Base-by-base conservation (phyloP, 2,329 filamentous ascomycete species). In the Penicillium sp. region DNA sequence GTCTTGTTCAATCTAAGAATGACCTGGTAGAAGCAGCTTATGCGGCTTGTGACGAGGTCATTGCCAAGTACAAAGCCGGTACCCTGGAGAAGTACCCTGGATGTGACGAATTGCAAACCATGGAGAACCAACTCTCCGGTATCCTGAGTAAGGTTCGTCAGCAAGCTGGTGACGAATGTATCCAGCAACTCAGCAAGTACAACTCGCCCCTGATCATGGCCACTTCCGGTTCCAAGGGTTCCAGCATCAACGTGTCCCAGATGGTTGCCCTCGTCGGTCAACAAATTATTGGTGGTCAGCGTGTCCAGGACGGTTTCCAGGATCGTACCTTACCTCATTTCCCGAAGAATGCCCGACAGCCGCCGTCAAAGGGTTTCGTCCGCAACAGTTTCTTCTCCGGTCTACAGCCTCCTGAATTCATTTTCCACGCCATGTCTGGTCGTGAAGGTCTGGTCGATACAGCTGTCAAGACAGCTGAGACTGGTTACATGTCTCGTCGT, bases 391-490 rank as follows among this genome's bases (percentile, higher is more conserved):
- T 99, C 81, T 99, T 96, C 73, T 90, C 90, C 0, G 94, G 94
- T 1, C 79, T 99, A 1, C 83, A 88, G 1, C 93, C 94, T 2
- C 92, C 90, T 0, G 94, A 99, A 67, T 97, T 99, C 73, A 83
- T 97, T 53, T 97, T 99, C 76, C 94, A 99, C 83, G 94, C 94
- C 62, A 97, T 97, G 77, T 96, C 92, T 66, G 94, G 94, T 65
- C 89, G 94, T 85, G 94, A 97, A 84, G 94, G 94, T 85, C 79
- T 99, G 62, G 92, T 99, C 68, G 94, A 99, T 83, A 99, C 94
- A 2, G 94, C 94, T 57, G 94, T 97, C 77, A 99, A 99, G 79
- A 99, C 94, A 49, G 94, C 94, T 49, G 94, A 99, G 74, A 99
- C 94, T 10, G 94, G 94, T 60, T 99, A 99, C 77, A 99, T 99